These are phyloP conservation scores for Helicocarpus griseus DNA, from an alignment of 2,329 filamentous ascomycete species.

Conservation along the genomic window DNA sequence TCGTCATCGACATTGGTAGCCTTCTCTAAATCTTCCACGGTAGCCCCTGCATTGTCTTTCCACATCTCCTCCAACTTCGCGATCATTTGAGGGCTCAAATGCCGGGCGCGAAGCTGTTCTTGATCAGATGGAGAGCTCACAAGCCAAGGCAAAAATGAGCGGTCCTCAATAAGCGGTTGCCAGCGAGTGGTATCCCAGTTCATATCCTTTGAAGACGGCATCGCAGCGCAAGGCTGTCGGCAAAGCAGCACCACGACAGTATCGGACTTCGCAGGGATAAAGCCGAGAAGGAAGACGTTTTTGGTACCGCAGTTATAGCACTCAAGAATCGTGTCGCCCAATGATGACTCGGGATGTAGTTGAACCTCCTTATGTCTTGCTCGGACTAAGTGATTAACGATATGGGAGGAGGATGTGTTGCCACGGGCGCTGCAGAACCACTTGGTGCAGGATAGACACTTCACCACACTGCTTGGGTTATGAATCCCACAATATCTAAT, in stretches of 20 bases:
- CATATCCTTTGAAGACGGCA: constrained; percentile 96
- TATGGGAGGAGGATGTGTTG: constrained; percentile 93
- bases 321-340: constrained; percentile 92
- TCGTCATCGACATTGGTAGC: constrained; percentile 88
- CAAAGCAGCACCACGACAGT: constrained; percentile 95
- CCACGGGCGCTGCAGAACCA: constrained; percentile 99
- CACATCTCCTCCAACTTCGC: constrained; percentile 95
- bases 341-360: constrained; percentile 81
- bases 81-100: constrained; percentile 88
- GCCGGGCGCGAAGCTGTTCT: constrained; percentile 88
- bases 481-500: constrained; percentile 91
- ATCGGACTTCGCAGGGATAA: constrained; percentile 97
- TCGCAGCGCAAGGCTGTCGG: constrained; percentile 89
- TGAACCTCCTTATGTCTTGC: constrained; percentile 98
- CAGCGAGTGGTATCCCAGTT: constrained; percentile 98
- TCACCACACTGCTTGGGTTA: constrained; percentile 88
- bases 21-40: constrained; percentile 84
- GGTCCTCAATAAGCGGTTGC: constrained; percentile 95
- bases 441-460: constrained; percentile 89
- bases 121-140: constrained; percentile 82
- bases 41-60: constrained; percentile 89
- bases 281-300: constrained; percentile 94
- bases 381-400: constrained; percentile 94
- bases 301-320: constrained; percentile 99
- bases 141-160: constrained; percentile 89